A percentile compares a stretch with the other conserved stretches of the same genome.
These are phyloP conservation scores for Apiospora pterosperma DNA, from an alignment of 2,329 filamentous ascomycete genomes.

Conservation along the genomic window DNA sequence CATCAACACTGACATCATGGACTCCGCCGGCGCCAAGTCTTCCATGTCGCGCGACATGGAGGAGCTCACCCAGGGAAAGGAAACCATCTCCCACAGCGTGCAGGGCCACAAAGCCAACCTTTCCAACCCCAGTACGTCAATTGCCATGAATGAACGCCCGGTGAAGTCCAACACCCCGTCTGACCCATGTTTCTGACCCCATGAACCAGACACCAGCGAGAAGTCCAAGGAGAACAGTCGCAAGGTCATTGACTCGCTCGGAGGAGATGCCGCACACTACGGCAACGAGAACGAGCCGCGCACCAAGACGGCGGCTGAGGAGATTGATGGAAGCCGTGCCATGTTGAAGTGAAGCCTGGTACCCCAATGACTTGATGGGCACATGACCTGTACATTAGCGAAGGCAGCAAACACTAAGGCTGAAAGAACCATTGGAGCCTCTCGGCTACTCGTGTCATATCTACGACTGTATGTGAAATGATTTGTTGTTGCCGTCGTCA, in stretches of 20 bases:
- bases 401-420: too few relatives aligned
- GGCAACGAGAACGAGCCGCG: constrained; percentile 37
- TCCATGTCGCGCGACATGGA: constrained; percentile 39
- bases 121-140: constrained; percentile 39
- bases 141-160: too few relatives aligned
- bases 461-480: neutral
- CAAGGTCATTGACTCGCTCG: constrained; percentile 36
- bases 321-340: constrained; percentile 34
- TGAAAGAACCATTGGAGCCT: neutral
- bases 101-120: constrained; percentile 45
- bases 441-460: too few relatives aligned
- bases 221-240: constrained; percentile 41
- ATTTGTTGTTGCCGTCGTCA: neutral
- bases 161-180: too few relatives aligned
- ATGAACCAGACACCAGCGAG: constrained; percentile 37
- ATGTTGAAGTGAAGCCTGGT: constrained; percentile 10
- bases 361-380: neutral
- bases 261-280: constrained; percentile 37
- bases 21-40: constrained; percentile 34
- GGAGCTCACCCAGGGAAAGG: constrained; percentile 30
- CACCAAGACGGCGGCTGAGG: constrained; percentile 37
- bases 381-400: neutral
- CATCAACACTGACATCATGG: constrained; percentile 15
- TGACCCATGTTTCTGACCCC: neutral
- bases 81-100: constrained; percentile 21